Evolutionary conservation across 257 asterid species (phyloP).

Genomic region (Penstemon barbatus): DNA sequence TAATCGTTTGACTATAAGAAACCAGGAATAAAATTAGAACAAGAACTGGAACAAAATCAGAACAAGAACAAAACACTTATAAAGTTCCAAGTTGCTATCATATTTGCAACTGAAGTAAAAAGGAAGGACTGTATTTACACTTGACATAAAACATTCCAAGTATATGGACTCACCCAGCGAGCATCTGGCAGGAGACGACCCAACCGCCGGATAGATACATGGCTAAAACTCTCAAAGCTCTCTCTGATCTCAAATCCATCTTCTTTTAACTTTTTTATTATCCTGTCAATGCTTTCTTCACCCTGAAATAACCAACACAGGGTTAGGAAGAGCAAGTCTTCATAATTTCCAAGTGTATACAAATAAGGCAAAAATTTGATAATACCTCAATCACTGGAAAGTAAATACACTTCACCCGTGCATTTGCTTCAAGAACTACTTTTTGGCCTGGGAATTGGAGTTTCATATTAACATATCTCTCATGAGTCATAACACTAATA

Average conservation of each 20-base stretch:
- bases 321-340: constrained; percentile 16
- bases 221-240: constrained; percentile 58
- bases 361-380: constrained; percentile 16
- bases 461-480: constrained; percentile 19
- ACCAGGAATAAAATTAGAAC: background rate
- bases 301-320: constrained; percentile 50
- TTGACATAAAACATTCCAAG: constrained; percentile 14
- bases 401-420: constrained; percentile 71
- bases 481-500: constrained; percentile 16
- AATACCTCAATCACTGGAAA: constrained; percentile 61
- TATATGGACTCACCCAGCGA: constrained; percentile 61
- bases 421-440: constrained; percentile 54
- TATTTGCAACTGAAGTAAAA: background rate
- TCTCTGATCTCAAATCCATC: constrained; percentile 51
- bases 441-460: constrained; percentile 37
- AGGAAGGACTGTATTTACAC: constrained; percentile 7
- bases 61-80: background rate
- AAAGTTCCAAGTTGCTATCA: background rate
- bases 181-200: constrained; percentile 90
- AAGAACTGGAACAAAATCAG: background rate
- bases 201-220: constrained; percentile 68
- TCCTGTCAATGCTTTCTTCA: constrained; percentile 52
- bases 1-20: background rate
- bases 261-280: constrained; percentile 42
- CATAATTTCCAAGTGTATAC: constrained; percentile 9